Evolutionary conservation across 208 protist species (phyloP).

Genomic region (Lotmaria passim): DNA sequence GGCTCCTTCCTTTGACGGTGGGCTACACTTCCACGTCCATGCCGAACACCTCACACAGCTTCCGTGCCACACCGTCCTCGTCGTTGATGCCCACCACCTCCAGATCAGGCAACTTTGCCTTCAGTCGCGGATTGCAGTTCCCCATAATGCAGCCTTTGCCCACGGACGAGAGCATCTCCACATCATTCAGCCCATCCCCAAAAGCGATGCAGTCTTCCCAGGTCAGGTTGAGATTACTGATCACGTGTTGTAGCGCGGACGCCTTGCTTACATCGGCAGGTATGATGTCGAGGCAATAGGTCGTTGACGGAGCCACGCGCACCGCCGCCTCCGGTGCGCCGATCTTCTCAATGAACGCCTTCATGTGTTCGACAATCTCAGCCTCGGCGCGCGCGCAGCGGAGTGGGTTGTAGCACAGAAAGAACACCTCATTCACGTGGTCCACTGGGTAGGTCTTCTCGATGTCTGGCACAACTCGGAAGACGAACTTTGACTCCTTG

Average conservation of each 20-base stretch:
- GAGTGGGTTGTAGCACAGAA: constrained; percentile 61
- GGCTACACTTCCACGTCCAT: constrained; percentile 17
- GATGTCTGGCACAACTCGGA: constrained; percentile 52
- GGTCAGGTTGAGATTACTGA: constrained; percentile 49
- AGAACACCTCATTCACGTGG: constrained; percentile 70
- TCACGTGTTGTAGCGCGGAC: constrained; percentile 56
- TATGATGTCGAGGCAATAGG: constrained; percentile 68
- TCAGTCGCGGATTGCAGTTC: constrained; percentile 60
- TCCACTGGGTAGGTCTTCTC: constrained; percentile 48
- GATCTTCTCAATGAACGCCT: constrained; percentile 29
- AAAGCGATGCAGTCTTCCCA: constrained; percentile 69
- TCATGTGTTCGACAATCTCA: constrained; percentile 40
- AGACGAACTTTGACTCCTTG: constrained; percentile 51
- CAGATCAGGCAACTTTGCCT: constrained; percentile 57
- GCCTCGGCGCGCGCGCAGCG: constrained; percentile 39
- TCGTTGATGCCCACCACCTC: constrained; percentile 67
- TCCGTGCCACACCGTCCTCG: constrained; percentile 70
- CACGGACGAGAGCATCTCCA: constrained; percentile 57
- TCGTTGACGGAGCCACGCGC: constrained; percentile 53
- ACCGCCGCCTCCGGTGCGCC: constrained; percentile 28
- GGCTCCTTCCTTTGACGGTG: background rate
- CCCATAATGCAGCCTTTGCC: constrained; percentile 79
- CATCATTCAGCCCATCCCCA: constrained; percentile 77
- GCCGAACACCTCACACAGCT: constrained; percentile 65
- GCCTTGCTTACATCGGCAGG: constrained; percentile 65